A percentile compares a stretch with the other conserved stretches of the same genome.
These are phyloP conservation scores for Linderina pennispora DNA, from an alignment of 192 early-diverging fungal genomes.

Conservation along the genomic window DNA sequence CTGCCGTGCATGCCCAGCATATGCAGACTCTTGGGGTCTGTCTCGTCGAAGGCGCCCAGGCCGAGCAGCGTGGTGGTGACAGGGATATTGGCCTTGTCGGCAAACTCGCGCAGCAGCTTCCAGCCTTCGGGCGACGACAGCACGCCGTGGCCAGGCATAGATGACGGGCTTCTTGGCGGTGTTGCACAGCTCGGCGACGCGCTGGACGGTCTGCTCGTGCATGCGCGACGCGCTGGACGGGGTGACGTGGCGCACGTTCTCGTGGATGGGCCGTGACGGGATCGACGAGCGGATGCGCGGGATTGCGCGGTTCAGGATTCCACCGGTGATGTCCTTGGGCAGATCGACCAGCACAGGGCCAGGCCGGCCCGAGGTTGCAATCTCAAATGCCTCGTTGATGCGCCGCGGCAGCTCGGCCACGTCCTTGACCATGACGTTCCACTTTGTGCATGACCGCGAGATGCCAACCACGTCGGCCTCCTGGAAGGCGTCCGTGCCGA, in stretches of 20 bases:
- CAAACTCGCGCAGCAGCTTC: slow-evolving; percentile 73
- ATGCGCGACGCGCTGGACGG: slow-evolving; percentile 46
- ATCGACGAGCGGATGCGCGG: slow-evolving; percentile 59
- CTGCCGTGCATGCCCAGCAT: slow-evolving; percentile 99
- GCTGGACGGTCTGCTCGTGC: slow-evolving; percentile 52
- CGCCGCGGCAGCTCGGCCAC: slow-evolving; percentile 92
- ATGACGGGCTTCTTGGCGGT: slow-evolving; percentile 85
- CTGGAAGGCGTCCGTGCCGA: slow-evolving; percentile 97
- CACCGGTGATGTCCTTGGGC: slow-evolving; percentile 97
- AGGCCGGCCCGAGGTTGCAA: slow-evolving; percentile 90
- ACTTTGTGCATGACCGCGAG: slow-evolving; percentile 94
- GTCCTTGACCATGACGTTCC: slow-evolving; percentile 99
- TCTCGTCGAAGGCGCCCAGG: slow-evolving; percentile 90
- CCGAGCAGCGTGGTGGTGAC: slow-evolving; percentile 96
- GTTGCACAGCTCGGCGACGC: slow-evolving; percentile 82
- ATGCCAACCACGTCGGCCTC: slow-evolving; percentile 98
- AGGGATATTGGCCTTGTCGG: slow-evolving; percentile 84
- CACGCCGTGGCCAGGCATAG: slow-evolving; percentile 94
- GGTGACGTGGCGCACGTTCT: slow-evolving; percentile 50
- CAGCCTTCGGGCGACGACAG: slow-evolving; percentile 77
- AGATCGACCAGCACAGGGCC: slow-evolving; percentile 97
- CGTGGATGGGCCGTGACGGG: slow-evolving; percentile 58
- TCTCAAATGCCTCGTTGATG: slow-evolving; percentile 98
- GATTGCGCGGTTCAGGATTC: slow-evolving; percentile 78
- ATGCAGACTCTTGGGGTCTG: slow-evolving; percentile 81